phyloP scores from a whole-genome alignment of 2,329 filamentous ascomycete species.

The Apiospora phragmitis region DNA sequence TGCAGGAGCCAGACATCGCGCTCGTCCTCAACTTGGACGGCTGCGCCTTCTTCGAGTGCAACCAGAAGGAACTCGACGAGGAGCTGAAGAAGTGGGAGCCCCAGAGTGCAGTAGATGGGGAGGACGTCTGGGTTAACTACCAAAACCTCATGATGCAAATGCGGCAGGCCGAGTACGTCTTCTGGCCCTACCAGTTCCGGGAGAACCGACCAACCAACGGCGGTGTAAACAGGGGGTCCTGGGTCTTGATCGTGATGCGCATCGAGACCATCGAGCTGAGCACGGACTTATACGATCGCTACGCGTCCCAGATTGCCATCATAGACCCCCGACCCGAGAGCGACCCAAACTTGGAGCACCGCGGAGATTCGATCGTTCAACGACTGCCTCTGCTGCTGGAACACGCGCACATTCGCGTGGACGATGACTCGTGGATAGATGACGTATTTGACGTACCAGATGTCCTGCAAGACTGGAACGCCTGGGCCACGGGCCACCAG shows the following conservation, averaged over 20 bases:
- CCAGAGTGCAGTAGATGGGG: too few species aligned
- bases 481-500: conserved; percentile 7
- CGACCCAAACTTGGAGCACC: not conserved
- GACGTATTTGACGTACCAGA: not conserved
- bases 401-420: not conserved
- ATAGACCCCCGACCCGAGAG: conserved; percentile 2
- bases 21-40: conserved; percentile 10
- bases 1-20: not conserved
- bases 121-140: too few species aligned
- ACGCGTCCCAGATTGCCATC: conserved; percentile 2
- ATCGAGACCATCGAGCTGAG: not conserved
- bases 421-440: not conserved
- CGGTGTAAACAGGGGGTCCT: not conserved
- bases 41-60: not conserved
- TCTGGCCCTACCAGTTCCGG: conserved; percentile 13
- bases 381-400: not conserved
- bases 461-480: not conserved
- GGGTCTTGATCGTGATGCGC: conserved; percentile 10
- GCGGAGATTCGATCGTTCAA: not conserved
- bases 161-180: conserved; percentile 13
- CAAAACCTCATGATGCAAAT: conserved; percentile 1
- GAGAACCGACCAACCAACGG: not conserved
- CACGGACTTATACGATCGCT: not conserved
- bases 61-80: not conserved
- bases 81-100: not conserved